A percentile compares a stretch with the other conserved stretches of the same genome.
These are phyloP conservation scores for Exobasidium cylindrosporum DNA, from an alignment of 1,284 basidiomycete genomes.

Conservation along the genomic window DNA sequence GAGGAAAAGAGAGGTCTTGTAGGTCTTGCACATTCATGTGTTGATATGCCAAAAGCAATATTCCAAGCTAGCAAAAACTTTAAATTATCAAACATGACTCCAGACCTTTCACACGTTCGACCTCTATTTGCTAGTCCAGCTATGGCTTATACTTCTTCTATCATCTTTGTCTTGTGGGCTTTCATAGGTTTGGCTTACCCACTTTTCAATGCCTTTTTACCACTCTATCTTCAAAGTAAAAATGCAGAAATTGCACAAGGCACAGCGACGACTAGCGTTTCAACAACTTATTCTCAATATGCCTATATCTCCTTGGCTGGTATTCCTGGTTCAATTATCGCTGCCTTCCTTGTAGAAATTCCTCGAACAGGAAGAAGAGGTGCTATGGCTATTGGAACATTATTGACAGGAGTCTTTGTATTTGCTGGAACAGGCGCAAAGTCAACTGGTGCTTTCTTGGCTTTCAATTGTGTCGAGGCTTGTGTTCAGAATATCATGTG, in stretches of 20 bases:
- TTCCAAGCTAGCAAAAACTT: conserved; percentile 19
- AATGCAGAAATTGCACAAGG: conserved; percentile 18
- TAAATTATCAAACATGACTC: conserved; percentile 21
- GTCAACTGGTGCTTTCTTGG: conserved; percentile 36
- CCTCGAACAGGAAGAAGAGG: conserved; percentile 50
- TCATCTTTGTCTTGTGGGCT: conserved; percentile 47
- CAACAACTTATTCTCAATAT: conserved; percentile 49
- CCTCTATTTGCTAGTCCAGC: conserved; percentile 43
- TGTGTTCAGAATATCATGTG: conserved; percentile 46
- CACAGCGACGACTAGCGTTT: background rate
- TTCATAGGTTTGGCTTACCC: conserved; percentile 55
- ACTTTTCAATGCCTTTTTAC: conserved; percentile 53
- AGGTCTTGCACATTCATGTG: conserved; percentile 12
- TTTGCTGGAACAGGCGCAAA: conserved; percentile 46
- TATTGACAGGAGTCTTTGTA: conserved; percentile 52
- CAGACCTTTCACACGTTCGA: conserved; percentile 43
- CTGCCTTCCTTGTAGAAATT: conserved; percentile 50
- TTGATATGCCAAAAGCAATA: conserved; percentile 10
- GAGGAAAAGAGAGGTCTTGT: conserved; percentile 5
- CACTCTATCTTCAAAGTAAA: conserved; percentile 37
- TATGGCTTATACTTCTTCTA: conserved; percentile 43
- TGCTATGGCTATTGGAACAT: conserved; percentile 49
- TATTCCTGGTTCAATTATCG: conserved; percentile 50
- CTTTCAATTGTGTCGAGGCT: conserved; percentile 45
- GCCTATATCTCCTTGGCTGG: conserved; percentile 53